phyloP scores from a whole-genome alignment of 2,329 filamentous ascomycete species.

The Chrysosporium keratinophilum region DNA sequence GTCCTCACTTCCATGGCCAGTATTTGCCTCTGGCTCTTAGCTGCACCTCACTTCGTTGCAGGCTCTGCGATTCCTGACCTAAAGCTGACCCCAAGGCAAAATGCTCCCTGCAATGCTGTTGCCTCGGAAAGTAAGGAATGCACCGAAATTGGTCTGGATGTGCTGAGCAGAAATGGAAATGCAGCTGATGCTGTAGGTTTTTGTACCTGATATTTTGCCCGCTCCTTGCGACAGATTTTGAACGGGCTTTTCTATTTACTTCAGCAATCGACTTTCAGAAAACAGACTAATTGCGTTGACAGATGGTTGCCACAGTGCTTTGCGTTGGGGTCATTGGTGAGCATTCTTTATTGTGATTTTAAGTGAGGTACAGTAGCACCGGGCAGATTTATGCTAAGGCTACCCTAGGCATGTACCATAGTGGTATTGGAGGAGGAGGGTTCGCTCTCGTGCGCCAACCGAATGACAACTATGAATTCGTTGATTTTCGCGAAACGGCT shows the following conservation, averaged over 20 bases:
- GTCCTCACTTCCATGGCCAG: too few relatives aligned
- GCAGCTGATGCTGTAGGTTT: constrained; percentile 58
- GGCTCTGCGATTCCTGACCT: too few relatives aligned
- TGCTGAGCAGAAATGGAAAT: constrained; percentile 54
- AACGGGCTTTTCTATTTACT: too few relatives aligned
- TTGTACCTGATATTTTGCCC: neutral
- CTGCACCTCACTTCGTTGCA: too few relatives aligned
- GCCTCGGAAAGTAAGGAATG: constrained; percentile 60
- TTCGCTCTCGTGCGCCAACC: constrained; percentile 70
- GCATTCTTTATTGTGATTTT: too few relatives aligned
- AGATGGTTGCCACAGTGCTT: too few relatives aligned
- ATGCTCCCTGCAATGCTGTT: constrained; percentile 51
- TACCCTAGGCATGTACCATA: constrained; percentile 56
- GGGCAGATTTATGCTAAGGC: too few relatives aligned
- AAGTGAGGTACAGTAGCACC: too few relatives aligned
- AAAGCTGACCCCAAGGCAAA: neutral
- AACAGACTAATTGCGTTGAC: too few relatives aligned
- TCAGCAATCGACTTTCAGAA: too few relatives aligned
- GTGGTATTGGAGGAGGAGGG: constrained; percentile 77
- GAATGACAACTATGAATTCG: constrained; percentile 55
- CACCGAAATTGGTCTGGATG: constrained; percentile 55
- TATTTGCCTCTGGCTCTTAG: too few relatives aligned
- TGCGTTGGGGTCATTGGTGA: too few relatives aligned
- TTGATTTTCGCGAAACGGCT: constrained; percentile 84
- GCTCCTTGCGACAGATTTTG: neutral